Evolutionary conservation across 169 alveolate species (phyloP).

Genomic region (Cryptosporidium bovis): DNA sequence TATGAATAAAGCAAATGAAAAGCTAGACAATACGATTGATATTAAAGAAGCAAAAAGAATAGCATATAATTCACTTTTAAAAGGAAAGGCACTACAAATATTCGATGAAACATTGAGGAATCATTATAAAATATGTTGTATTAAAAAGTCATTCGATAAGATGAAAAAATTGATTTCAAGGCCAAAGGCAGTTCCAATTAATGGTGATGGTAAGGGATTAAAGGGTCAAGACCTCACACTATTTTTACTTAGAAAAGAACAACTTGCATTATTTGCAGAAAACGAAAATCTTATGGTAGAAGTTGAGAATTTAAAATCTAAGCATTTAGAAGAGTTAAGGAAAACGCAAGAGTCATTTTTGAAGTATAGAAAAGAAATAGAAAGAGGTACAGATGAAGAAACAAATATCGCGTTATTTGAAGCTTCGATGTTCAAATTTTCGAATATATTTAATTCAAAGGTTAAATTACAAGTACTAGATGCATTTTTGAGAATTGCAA

Average conservation of each 20-base stretch:
- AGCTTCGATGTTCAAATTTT: slow-evolving; percentile 35
- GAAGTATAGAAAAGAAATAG: slow-evolving; percentile 54
- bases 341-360: slow-evolving; percentile 71
- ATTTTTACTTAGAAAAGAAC: slow-evolving; percentile 60
- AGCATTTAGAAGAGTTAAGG: slow-evolving; percentile 58
- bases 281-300: slow-evolving; percentile 45
- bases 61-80: slow-evolving; percentile 53
- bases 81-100: slow-evolving; percentile 55
- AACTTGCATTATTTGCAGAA: slow-evolving; percentile 62
- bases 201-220: slow-evolving; percentile 37
- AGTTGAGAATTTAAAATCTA: slow-evolving; percentile 46
- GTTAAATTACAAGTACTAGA: slow-evolving; percentile 26
- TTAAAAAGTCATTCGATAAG: slow-evolving; percentile 44
- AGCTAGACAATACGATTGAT: slow-evolving; percentile 53
- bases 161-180: slow-evolving; percentile 35
- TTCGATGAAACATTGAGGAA: slow-evolving; percentile 47
- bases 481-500: slow-evolving; percentile 43
- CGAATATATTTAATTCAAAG: slow-evolving; percentile 30
- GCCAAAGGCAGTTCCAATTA: slow-evolving; percentile 13
- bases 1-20: slow-evolving; percentile 60
- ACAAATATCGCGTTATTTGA: slow-evolving; percentile 54
- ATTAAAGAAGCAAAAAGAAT: slow-evolving; percentile 70
- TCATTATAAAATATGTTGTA: slow-evolving; percentile 19
- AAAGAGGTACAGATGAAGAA: slow-evolving; percentile 7
- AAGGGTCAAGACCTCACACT: slow-evolving; percentile 34